phyloP scores from a whole-genome alignment of 495 filamentous ascomycete species.

The Penicillium canariense region DNA sequence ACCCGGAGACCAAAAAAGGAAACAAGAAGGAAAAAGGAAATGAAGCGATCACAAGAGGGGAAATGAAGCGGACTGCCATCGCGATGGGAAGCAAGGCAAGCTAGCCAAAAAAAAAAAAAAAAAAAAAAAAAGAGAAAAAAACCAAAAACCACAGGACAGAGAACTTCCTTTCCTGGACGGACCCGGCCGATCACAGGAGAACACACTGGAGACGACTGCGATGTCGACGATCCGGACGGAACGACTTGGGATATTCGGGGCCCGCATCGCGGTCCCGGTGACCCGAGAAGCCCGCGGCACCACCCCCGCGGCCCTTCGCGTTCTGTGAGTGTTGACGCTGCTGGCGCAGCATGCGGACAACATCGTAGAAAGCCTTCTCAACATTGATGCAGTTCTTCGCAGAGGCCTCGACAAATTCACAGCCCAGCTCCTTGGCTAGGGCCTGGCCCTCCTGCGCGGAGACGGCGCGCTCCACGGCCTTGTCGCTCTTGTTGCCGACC shows the following conservation, averaged over 20 bases:
- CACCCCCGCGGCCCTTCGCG: conserved; percentile 38
- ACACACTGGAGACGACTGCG: conserved; percentile 40
- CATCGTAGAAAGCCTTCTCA: conserved; percentile 97
- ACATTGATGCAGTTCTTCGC: conserved; percentile 99
- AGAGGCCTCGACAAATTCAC: conserved; percentile 96
- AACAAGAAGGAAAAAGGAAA: conserved; percentile 15
- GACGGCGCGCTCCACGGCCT: conserved; percentile 91
- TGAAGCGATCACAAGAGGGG: conserved; percentile 4
- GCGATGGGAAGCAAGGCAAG: conserved; percentile 8
- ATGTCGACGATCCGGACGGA: conserved; percentile 44
- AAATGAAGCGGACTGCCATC: conserved; percentile 2
- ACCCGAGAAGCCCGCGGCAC: conserved; percentile 34
- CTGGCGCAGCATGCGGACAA: conserved; percentile 82
- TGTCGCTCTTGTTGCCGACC: conserved; percentile 97
- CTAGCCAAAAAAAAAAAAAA: conserved; percentile 17
- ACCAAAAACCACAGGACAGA: not conserved
- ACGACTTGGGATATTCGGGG: conserved; percentile 43
- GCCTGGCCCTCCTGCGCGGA: conserved; percentile 95
- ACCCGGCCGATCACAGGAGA: conserved; percentile 37
- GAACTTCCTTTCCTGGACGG: no score
- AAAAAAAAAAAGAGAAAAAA: conserved; percentile 17
- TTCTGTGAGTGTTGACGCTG: conserved; percentile 63
- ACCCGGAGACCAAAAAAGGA: conserved; percentile 29
- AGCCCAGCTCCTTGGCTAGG: conserved; percentile 85
- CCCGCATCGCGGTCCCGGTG: conserved; percentile 42